Evolutionary conservation across 225 moss, liverwort and hornwort genomes (phyloP).

Genomic region (Marchantia polymorpha): DNA sequence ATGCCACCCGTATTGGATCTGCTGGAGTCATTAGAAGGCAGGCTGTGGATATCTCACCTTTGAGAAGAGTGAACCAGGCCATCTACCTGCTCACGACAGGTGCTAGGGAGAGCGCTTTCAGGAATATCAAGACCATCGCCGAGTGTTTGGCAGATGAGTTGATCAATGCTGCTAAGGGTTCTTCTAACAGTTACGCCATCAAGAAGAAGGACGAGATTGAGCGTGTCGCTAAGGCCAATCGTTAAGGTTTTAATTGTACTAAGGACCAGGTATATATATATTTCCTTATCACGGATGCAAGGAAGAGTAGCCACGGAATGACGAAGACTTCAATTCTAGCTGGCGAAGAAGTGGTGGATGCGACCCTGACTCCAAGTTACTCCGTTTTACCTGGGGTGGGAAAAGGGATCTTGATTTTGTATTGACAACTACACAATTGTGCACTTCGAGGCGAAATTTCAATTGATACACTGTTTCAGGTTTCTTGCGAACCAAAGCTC

Average conservation of each 20-base stretch:
- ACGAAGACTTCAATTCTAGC: not conserved
- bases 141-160: constrained; percentile 87
- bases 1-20: constrained; percentile 85
- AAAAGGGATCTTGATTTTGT: not conserved
- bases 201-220: constrained; percentile 95
- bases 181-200: constrained; percentile 74
- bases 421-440: not conserved
- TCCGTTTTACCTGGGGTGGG: not conserved
- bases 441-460: constrained; percentile 2
- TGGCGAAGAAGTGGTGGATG: not conserved
- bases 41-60: constrained; percentile 84
- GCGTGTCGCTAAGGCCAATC: constrained; percentile 91
- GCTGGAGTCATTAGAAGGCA: constrained; percentile 85
- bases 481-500: not conserved
- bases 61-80: constrained; percentile 84
- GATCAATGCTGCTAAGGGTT: constrained; percentile 84
- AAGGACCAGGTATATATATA: not conserved
- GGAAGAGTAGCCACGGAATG: not conserved
- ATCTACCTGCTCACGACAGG: constrained; percentile 83
- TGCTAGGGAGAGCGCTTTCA: constrained; percentile 78
- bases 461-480: not conserved
- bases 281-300: not conserved
- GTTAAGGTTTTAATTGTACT: constrained; percentile 31
- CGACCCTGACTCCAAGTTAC: not conserved
- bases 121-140: constrained; percentile 87